These are phyloP conservation scores for Carpinus viminea DNA, from an alignment of 306 rosid species.

Conservation along the genomic window DNA sequence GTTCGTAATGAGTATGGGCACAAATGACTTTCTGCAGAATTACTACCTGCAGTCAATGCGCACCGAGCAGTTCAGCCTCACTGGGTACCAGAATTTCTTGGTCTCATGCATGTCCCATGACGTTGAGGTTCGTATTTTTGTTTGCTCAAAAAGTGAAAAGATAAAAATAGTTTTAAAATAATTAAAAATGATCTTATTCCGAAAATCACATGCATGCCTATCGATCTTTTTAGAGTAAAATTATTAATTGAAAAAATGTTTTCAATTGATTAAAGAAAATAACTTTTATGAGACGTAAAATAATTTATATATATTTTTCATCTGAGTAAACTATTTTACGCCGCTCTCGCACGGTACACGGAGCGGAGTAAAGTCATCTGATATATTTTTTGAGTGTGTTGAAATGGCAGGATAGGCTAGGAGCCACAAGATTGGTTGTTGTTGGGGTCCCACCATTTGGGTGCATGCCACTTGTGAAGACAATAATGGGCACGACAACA, in stretches of 20 bases:
- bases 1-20: constrained; percentile 60
- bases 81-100: constrained; percentile 50
- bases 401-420: constrained; percentile 48
- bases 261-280: too few species aligned
- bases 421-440: constrained; percentile 40
- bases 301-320: too few species aligned
- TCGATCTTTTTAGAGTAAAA: too few species aligned
- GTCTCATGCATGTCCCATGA: constrained; percentile 46
- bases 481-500: constrained; percentile 20
- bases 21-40: constrained; percentile 75
- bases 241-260: too few species aligned
- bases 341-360: too few species aligned
- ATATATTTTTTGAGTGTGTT: background rate
- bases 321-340: too few species aligned
- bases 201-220: too few species aligned
- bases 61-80: constrained; percentile 53
- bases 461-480: constrained; percentile 60
- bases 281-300: too few species aligned
- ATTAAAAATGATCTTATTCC: too few species aligned
- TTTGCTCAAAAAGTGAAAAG: too few species aligned
- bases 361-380: too few species aligned
- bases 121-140: constrained; percentile 36
- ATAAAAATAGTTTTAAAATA: too few species aligned
- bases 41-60: constrained; percentile 66
- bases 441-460: constrained; percentile 80